Percentiles rank a stretch among this genome's conserved stretches.
phyloP scores from a whole-genome alignment of 768 basidiomycete species.

The Crucibulum laeve region DNA sequence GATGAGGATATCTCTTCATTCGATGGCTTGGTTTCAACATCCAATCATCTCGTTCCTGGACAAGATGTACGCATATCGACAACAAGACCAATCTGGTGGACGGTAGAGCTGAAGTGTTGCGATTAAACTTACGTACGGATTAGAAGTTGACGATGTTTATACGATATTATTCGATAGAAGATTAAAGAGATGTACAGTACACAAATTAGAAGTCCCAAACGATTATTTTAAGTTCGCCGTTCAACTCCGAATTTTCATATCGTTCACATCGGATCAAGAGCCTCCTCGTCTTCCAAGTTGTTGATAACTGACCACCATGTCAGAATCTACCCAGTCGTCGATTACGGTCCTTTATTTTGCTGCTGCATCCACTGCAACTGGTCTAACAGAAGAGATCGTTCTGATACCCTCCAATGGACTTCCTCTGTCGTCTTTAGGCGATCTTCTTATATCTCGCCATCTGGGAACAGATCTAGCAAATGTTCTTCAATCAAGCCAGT shows the following conservation, averaged over 20 bases:
- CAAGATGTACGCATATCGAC: slow-evolving; percentile 74
- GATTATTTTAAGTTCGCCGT: background rate
- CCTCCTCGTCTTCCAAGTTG: background rate
- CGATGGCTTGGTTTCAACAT: slow-evolving; percentile 84
- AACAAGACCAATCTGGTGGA: slow-evolving; percentile 87
- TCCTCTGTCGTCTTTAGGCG: slow-evolving; percentile 45
- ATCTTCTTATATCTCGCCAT: slow-evolving; percentile 51
- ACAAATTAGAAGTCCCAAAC: background rate
- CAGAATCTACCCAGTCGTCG: slow-evolving; percentile 12
- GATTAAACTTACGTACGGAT: slow-evolving; percentile 1
- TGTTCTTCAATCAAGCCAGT: slow-evolving; percentile 58
- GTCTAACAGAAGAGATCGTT: slow-evolving; percentile 49
- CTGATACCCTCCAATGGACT: slow-evolving; percentile 41
- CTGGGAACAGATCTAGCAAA: slow-evolving; percentile 43
- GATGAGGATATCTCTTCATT: slow-evolving; percentile 71
- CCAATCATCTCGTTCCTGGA: slow-evolving; percentile 80
- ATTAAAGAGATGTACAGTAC: background rate
- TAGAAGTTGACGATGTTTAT: background rate
- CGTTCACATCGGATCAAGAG: too few species aligned
- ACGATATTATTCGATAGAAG: too few species aligned
- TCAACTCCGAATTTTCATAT: too few species aligned
- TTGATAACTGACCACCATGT: slow-evolving; percentile 12
- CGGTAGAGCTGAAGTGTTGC: slow-evolving; percentile 55
- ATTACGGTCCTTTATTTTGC: slow-evolving; percentile 55
- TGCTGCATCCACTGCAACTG: slow-evolving; percentile 68